Percentiles rank a stretch among this genome's conserved stretches.
These are phyloP conservation scores for Phytophthora kernoviae DNA, from an alignment of 352 stramenopile species.

Conservation along the genomic window DNA sequence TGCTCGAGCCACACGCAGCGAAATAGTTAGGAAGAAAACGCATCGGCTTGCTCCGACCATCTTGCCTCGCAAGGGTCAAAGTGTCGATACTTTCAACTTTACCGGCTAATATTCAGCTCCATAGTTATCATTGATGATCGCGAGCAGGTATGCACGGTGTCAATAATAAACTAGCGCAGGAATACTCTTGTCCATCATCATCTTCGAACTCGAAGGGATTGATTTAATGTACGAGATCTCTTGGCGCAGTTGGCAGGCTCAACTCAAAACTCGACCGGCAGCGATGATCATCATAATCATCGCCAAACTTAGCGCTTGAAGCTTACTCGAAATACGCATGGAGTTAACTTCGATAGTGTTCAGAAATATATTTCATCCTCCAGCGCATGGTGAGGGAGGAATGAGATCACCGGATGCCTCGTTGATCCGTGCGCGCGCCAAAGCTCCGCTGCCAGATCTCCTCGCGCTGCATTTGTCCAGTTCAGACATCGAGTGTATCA, in stretches of 20 bases:
- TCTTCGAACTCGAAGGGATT: too few species aligned
- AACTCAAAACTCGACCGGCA: too few species aligned
- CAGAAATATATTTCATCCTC: too few species aligned
- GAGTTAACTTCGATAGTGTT: too few species aligned
- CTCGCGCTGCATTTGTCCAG: slow-evolving; percentile 59
- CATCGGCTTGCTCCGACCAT: slow-evolving; percentile 42
- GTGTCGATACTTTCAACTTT: slow-evolving; percentile 45
- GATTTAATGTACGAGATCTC: too few species aligned
- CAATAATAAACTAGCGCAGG: slow-evolving; percentile 14
- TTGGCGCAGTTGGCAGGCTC: too few species aligned
- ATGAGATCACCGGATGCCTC: slow-evolving; percentile 51
- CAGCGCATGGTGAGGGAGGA: slow-evolving; percentile 6
- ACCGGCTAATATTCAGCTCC: slow-evolving; percentile 12
- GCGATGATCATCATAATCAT: too few species aligned
- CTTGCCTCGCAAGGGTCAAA: slow-evolving; percentile 38
- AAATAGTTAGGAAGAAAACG: slow-evolving; percentile 31
- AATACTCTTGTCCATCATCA: neutral
- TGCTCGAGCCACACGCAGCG: slow-evolving; percentile 14
- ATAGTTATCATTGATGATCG: neutral
- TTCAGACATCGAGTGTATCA: slow-evolving; percentile 56
- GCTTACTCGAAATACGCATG: slow-evolving; percentile 10
- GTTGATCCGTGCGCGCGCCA: slow-evolving; percentile 60
- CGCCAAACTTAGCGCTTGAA: neutral
- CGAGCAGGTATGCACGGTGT: too few species aligned
- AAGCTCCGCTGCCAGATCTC: slow-evolving; percentile 48